Evolutionary conservation across 495 filamentous ascomycete species (phyloP).

Genomic region (Terfezia claveryi): DNA sequence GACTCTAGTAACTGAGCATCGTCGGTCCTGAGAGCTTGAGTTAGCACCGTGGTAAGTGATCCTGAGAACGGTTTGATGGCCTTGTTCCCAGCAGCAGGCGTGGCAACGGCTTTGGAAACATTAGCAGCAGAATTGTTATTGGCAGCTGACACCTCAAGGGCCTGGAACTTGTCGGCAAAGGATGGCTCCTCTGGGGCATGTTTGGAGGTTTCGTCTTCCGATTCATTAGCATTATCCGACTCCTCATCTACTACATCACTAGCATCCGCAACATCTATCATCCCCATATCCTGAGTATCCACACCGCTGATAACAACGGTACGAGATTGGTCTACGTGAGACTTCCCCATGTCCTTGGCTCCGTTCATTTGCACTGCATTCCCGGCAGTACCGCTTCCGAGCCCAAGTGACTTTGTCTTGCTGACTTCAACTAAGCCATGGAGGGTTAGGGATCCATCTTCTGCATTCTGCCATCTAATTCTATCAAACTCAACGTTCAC

Average conservation of each 20-base stretch:
- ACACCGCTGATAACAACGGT: slow-evolving; percentile 34
- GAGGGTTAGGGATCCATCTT: slow-evolving; percentile 27
- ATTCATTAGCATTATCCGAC: slow-evolving; percentile 2
- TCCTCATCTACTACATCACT: slow-evolving; percentile 22
- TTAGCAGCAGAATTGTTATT: slow-evolving; percentile 49
- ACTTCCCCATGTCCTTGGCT: slow-evolving; percentile 35
- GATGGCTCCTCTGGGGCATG: slow-evolving; percentile 41
- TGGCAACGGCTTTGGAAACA: slow-evolving; percentile 25
- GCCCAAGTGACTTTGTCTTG: slow-evolving; percentile 26
- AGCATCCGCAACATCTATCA: slow-evolving; percentile 30
- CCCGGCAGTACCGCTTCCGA: slow-evolving; percentile 22
- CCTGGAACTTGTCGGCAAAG: slow-evolving; percentile 69
- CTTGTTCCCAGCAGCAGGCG: slow-evolving; percentile 19
- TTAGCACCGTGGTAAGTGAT: slow-evolving; percentile 71
- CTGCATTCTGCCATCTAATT: slow-evolving; percentile 29
- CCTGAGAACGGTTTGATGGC: slow-evolving; percentile 37
- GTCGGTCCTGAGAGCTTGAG: slow-evolving; percentile 80
- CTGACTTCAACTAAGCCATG: slow-evolving; percentile 26
- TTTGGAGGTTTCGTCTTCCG: slow-evolving; percentile 15
- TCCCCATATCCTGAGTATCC: slow-evolving; percentile 22
- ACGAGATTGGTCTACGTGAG: slow-evolving; percentile 50
- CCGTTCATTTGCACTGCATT: slow-evolving; percentile 27
- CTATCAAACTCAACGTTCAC: slow-evolving; percentile 34
- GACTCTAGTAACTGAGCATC: slow-evolving; percentile 73
- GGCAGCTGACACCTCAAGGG: slow-evolving; percentile 36